Evolutionary conservation across 2,329 filamentous ascomycete species (phyloP), one percentile per base, ranked within the genome.

Genomic region (Lachnellula hyalina): DNA sequence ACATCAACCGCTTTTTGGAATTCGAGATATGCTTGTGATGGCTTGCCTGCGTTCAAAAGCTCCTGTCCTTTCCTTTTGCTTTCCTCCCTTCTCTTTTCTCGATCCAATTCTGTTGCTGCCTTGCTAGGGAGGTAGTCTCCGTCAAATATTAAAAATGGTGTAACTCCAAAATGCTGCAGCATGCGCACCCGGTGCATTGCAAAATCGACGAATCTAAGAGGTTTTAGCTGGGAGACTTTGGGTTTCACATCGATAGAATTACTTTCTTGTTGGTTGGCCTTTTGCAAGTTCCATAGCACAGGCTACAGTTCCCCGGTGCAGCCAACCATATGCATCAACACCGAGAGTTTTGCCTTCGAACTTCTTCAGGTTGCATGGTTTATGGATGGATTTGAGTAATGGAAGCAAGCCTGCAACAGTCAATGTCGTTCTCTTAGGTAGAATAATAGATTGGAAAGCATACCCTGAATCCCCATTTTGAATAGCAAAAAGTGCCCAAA

Each of bases 251-350:
- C 14, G 17, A 46, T n/a, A 35, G 40, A 15, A 73, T 82, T 68
- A 95, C 89, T 90, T 95, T 52, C 83, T 86, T 0, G 92, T 97
- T 14, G 90, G 91, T 70, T 90, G 94, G 65, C 84, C 90, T 65
- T 93, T 81, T 36, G 91, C 94, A 59, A 99, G 81, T 66, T 97
- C 94, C 66, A 94, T 84, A 60, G 93, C 90, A 75, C 93, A 97
- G 49, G 89, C 83, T 61, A 95, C 86, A 47, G 91, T 91, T 52
- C 92, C 95, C 63, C 94, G 87, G 72, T 99, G 94, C 53, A 99
- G 84, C 94, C 95, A 99, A 70, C 93, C 94, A 78, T 99, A 99
- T 54, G 89, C 93, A 72, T 99, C 94, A 36, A 99, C 86, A n/a
- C 89, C 95, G 47, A 99, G 81, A 1, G 88, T 96, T 73, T 96